These are phyloP conservation scores for Postia placenta DNA, from an alignment of 768 basidiomycete species.

Conservation along the genomic window DNA sequence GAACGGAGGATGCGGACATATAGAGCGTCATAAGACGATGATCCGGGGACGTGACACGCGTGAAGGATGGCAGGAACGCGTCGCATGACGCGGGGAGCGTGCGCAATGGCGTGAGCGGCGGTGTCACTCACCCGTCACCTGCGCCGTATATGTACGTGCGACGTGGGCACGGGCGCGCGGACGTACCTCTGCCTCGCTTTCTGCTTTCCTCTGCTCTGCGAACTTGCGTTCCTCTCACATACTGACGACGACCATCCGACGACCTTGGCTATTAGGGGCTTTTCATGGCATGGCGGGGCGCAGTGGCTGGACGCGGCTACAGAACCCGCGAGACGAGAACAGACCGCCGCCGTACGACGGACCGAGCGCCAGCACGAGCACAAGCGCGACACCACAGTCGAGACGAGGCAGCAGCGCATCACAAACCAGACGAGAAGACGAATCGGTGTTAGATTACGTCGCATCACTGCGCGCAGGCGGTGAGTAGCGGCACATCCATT, in stretches of 20 bases:
- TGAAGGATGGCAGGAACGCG: too few species aligned
- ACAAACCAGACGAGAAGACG: too few species aligned
- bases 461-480: neutral
- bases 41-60: neutral
- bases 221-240: neutral
- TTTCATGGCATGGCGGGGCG: neutral
- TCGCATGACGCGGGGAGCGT: neutral
- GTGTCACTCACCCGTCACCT: too few species aligned
- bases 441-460: neutral
- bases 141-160: neutral
- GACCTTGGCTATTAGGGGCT: neutral
- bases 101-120: neutral
- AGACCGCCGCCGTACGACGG: neutral
- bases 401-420: too few species aligned
- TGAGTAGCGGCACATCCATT: neutral
- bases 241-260: neutral
- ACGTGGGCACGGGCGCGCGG: neutral
- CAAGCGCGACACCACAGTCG: too few species aligned
- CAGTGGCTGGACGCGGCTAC: neutral
- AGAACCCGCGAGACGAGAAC: neutral
- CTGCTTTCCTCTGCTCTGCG: neutral
- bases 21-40: neutral
- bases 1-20: neutral
- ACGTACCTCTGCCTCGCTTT: neutral
- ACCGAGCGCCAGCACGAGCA: too few species aligned